These are phyloP conservation scores for Populus simonii DNA, from an alignment of 345 rosid genomes.

Conservation along the genomic window DNA sequence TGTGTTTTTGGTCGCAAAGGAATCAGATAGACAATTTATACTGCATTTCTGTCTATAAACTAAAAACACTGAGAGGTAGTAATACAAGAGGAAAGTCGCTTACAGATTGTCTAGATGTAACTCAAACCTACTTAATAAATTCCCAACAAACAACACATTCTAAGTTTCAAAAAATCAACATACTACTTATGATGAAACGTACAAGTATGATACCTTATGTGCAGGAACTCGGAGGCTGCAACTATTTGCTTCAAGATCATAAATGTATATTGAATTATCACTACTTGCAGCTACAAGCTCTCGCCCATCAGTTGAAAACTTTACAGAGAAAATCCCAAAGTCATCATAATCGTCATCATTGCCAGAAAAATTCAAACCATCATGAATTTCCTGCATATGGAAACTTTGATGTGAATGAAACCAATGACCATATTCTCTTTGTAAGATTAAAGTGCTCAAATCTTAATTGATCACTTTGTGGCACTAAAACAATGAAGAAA, in stretches of 20 bases:
- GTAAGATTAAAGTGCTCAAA: neutral
- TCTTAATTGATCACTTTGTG: neutral
- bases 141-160: neutral
- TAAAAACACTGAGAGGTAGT: neutral
- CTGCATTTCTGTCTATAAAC: neutral
- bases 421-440: neutral
- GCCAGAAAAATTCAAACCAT: constrained; percentile 48
- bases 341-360: constrained; percentile 29
- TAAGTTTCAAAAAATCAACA: neutral
- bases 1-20: too few relatives aligned
- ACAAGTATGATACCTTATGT: constrained; percentile 41
- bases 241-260: constrained; percentile 54
- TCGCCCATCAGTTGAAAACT: constrained; percentile 65
- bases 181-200: neutral
- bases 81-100: neutral
- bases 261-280: constrained; percentile 50
- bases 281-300: constrained; percentile 59
- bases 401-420: neutral
- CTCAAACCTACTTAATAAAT: neutral
- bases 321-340: constrained; percentile 53
- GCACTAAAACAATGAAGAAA: neutral
- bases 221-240: constrained; percentile 49
- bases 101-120: neutral
- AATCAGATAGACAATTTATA: too few relatives aligned
- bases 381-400: constrained; percentile 58